A percentile compares a stretch with the other conserved stretches of the same genome.
Evolutionary conservation across 108 stramenopile genomes (phyloP).

Genomic region (Nitzschia palea): DNA sequence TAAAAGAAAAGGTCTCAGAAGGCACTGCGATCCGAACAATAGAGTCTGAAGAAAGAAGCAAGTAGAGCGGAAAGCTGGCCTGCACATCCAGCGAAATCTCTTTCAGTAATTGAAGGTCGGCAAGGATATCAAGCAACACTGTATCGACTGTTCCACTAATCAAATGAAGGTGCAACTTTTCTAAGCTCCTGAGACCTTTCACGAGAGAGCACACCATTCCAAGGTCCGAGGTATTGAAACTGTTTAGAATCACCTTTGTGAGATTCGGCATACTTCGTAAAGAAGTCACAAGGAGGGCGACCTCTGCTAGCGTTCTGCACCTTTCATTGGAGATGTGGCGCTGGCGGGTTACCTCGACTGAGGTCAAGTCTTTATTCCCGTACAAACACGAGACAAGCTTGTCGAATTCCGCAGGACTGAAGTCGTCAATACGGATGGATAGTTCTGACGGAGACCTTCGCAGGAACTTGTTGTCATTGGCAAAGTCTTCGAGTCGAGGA

Average conservation of each 20-base stretch:
- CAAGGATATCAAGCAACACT: neutral
- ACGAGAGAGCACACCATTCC: neutral
- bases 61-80: constrained; percentile 8
- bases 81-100: constrained; percentile 5
- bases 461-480: neutral
- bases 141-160: neutral
- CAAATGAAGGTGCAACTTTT: constrained; percentile 7
- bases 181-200: neutral
- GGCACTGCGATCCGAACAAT: neutral
- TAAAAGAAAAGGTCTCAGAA: constrained; percentile 12
- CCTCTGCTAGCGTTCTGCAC: neutral
- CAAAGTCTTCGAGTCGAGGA: neutral
- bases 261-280: constrained; percentile 1
- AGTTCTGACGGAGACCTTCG: neutral
- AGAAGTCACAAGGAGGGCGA: neutral
- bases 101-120: neutral
- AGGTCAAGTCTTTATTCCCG: neutral
- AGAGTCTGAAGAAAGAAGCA: neutral
- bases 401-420: neutral
- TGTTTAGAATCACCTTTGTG: neutral
- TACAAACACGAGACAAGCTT: neutral
- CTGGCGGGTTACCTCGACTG: neutral
- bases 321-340: neutral
- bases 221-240: neutral
- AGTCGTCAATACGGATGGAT: constrained; percentile 10